These are phyloP conservation scores for Bondarzewia mesenterica DNA, from an alignment of 1,284 basidiomycete genomes.

Conservation along the genomic window DNA sequence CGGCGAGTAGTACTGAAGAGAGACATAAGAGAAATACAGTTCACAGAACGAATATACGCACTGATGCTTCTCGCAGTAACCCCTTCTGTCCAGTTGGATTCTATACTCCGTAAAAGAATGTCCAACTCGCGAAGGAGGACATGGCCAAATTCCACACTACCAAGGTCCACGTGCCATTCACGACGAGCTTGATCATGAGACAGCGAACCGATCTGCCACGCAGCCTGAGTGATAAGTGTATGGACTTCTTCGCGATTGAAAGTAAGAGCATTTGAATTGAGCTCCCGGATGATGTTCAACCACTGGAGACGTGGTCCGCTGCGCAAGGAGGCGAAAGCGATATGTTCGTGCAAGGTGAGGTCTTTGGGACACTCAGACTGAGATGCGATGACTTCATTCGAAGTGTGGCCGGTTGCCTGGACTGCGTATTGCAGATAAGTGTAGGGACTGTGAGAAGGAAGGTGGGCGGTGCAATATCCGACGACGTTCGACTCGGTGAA, in stretches of 20 bases:
- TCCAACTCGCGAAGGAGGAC: constrained; percentile 26
- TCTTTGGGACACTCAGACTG: constrained; percentile 22
- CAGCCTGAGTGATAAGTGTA: constrained; percentile 30
- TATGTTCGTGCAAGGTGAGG: constrained; percentile 29
- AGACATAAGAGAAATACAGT: not conserved
- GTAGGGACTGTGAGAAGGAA: constrained; percentile 24
- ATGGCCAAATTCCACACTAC: constrained; percentile 21
- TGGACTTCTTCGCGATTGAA: constrained; percentile 31
- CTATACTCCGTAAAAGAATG: constrained; percentile 13
- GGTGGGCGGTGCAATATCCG: constrained; percentile 21
- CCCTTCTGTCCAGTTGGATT: constrained; percentile 33
- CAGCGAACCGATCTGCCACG: constrained; percentile 32
- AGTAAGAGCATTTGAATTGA: constrained; percentile 27
- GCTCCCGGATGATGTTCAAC: constrained; percentile 37
- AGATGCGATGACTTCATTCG: constrained; percentile 33
- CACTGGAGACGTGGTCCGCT: constrained; percentile 37
- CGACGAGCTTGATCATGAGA: constrained; percentile 7
- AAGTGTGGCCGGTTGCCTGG: constrained; percentile 25
- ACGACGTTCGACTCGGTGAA: constrained; percentile 13
- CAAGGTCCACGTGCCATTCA: constrained; percentile 18
- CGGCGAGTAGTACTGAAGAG: constrained; percentile 14
- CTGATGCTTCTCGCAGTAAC: constrained; percentile 28
- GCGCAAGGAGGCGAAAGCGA: constrained; percentile 34
- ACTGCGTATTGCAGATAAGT: constrained; percentile 28
- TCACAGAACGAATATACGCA: constrained; percentile 2